These are phyloP conservation scores for Kingdonia uniflora DNA, from an alignment of 164 flowering plant species.

Conservation along the genomic window DNA sequence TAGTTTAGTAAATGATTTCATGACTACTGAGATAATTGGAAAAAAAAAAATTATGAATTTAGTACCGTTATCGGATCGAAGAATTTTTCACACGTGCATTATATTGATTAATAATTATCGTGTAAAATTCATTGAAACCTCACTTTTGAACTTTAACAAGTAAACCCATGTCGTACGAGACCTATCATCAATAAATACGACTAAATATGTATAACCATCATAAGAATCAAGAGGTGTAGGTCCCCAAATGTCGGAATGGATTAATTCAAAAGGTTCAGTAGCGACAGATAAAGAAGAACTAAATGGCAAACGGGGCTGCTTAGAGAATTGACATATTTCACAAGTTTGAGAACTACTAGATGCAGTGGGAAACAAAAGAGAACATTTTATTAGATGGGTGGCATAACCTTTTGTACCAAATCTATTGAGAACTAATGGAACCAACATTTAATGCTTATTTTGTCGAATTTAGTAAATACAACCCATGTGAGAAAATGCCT, in stretches of 20 bases:
- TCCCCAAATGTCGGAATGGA: background rate
- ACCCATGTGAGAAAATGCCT: background rate
- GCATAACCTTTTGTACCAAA: constrained; percentile 8
- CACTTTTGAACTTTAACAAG: background rate
- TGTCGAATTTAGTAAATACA: background rate
- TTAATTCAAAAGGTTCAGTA: background rate
- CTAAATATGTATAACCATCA: background rate
- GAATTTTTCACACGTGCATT: background rate
- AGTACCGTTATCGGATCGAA: constrained; percentile 4
- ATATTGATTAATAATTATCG: constrained; percentile 1
- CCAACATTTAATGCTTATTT: background rate
- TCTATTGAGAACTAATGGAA: no score
- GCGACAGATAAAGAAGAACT: background rate
- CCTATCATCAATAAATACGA: background rate
- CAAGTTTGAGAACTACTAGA: background rate
- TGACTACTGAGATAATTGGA: background rate
- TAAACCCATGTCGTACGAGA: background rate
- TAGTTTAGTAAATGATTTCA: background rate
- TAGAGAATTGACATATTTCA: background rate
- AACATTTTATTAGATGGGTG: constrained; percentile 11
- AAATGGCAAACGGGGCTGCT: background rate
- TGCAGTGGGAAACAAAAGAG: constrained; percentile 7
- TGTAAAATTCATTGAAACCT: background rate
- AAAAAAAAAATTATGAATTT: background rate
- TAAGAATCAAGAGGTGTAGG: background rate